Evolutionary conservation across 2,329 filamentous ascomycete species (phyloP).

Genomic region (Exophiala mesophila): DNA sequence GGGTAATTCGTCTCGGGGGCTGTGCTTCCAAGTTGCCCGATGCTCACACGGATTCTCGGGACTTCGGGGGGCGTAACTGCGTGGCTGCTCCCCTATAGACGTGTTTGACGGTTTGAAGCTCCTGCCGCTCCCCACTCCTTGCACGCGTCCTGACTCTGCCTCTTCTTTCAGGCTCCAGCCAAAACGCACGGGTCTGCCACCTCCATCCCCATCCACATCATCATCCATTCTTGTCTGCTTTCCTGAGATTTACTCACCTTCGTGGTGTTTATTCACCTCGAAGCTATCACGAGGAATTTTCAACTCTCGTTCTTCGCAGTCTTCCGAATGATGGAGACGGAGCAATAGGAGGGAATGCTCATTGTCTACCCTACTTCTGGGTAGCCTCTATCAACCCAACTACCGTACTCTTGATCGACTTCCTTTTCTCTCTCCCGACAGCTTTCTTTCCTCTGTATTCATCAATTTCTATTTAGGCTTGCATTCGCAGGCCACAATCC

Average conservation of each 20-base stretch:
- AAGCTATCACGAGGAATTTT: background rate
- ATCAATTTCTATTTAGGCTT: too few relatives aligned
- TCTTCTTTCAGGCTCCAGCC: constrained; percentile 1
- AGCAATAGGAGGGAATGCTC: background rate
- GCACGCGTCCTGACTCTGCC: background rate
- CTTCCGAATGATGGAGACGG: background rate
- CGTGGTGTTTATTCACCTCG: background rate
- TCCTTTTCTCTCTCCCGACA: too few relatives aligned
- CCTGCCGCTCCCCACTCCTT: too few relatives aligned
- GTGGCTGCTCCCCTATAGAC: too few relatives aligned
- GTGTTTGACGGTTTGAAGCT: too few relatives aligned
- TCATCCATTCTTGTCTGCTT: background rate
- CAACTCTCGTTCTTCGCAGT: background rate
- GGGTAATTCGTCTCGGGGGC: too few relatives aligned
- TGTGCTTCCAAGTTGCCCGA: too few relatives aligned
- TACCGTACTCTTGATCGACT: constrained; percentile 1
- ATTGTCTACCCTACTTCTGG: background rate
- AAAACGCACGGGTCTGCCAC: background rate
- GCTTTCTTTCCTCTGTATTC: too few relatives aligned
- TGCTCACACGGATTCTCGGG: too few relatives aligned
- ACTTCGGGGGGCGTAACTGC: too few relatives aligned
- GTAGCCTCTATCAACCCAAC: background rate
- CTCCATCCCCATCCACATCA: background rate
- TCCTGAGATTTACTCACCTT: too few relatives aligned
- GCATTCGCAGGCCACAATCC: too few relatives aligned